Base-by-base conservation (phyloP, 108 stramenopile species). In the Halocafeteria seosinensis region DNA sequence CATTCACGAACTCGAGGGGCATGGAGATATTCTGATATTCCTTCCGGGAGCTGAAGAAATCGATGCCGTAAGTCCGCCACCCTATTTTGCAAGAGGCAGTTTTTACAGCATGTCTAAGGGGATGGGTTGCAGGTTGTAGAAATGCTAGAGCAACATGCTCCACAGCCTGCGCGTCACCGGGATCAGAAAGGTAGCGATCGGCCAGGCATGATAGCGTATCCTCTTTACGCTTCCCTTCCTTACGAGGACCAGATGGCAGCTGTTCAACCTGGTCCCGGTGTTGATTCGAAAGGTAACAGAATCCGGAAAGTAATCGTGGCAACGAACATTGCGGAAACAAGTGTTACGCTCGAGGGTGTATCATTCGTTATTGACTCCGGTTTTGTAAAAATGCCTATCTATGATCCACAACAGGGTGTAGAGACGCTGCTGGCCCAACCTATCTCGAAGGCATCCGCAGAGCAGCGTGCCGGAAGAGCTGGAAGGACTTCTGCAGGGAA, bases 291-390 rank as follows among this genome's bases (percentile, higher is more conserved):
- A 21, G 42, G 42, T 17, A 17, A n/a, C 42, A n/a, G 17, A 17
- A n/a, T 47, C 17, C 42, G 42, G 42, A 73, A 87, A 50, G 87
- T 98, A 60, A 91, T 98, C 0, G 71, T 92, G 25, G 87, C 96
- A 21, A 98, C 96, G 12, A 95, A 98, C 75, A 88, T 98, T 36
- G 93, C 94, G 1, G 96, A 98, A 79, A 98, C 95, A 0, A 79
- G 76, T 58, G 70, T 91, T 32, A 90, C 89, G 31, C 85, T 87
- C 61, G 85, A 85, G 34, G 77, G 73, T 36, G 77, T 80, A 17
- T 33, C 34, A 26, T 29, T 36, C 64, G 64, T 65, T 21, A 53
- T 65, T 1, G 50, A 51, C 29, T 0, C 33, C 27, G 64, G 64
- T 36, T 32, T 51, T 3, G 50, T 24, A 12, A 25, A 32, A 5